A percentile compares a stretch with the other conserved stretches of the same genome.
phyloP scores from a whole-genome alignment of 306 rosid genomes.

The Alnus rubra region DNA sequence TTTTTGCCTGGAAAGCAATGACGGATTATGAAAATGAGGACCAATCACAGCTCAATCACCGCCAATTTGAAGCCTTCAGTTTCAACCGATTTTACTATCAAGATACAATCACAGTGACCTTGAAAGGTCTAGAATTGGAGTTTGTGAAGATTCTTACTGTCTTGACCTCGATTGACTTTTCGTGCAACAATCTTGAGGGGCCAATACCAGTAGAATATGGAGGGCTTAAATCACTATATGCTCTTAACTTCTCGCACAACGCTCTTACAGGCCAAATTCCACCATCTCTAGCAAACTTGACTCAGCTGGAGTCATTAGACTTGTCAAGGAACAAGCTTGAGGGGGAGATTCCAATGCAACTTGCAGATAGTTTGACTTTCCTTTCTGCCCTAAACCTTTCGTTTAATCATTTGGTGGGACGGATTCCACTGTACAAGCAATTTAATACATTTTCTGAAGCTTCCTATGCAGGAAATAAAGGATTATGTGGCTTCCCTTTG shows the following conservation, averaged over 20 bases:
- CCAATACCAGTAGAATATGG: constrained; percentile 30
- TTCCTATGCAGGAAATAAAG: constrained; percentile 20
- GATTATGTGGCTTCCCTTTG: constrained; percentile 21
- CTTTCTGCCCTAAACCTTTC: constrained; percentile 39
- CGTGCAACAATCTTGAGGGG: constrained; percentile 31
- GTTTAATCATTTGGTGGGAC: constrained; percentile 23
- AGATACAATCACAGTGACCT: constrained; percentile 36
- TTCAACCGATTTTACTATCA: constrained; percentile 18
- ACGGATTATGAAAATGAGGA: background rate
- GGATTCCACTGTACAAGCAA: background rate
- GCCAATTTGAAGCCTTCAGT: background rate
- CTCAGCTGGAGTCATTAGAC: constrained; percentile 19
- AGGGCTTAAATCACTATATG: background rate
- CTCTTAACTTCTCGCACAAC: constrained; percentile 24
- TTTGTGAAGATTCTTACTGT: constrained; percentile 27
- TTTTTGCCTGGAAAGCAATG: constrained; percentile 11
- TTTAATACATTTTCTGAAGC: constrained; percentile 6
- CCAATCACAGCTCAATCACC: constrained; percentile 3
- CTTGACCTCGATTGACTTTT: constrained; percentile 41
- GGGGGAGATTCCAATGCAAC: constrained; percentile 3
- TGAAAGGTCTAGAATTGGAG: constrained; percentile 29
- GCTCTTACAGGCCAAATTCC: constrained; percentile 21
- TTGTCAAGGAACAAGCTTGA: constrained; percentile 19
- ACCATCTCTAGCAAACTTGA: constrained; percentile 10
- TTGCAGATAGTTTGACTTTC: constrained; percentile 20